Conservation (phyloP, 2,329 filamentous ascomycete genomes). For the Apiospora aurea region DNA sequence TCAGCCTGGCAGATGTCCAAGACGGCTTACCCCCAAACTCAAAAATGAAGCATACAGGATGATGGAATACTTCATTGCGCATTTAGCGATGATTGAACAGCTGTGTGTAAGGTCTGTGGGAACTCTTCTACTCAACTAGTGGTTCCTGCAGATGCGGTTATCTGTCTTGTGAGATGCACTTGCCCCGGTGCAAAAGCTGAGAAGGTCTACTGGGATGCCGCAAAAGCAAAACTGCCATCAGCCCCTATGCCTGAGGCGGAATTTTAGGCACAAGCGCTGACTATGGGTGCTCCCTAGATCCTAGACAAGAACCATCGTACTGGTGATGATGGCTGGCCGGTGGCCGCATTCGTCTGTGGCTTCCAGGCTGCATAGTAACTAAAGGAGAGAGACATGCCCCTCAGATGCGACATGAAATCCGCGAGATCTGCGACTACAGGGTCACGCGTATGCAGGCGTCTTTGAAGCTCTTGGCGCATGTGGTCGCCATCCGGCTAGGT, state of each 20-base stretch:
- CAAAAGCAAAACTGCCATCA: not conserved
- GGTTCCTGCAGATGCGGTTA: not conserved
- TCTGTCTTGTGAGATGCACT: not conserved
- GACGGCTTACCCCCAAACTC: not conserved
- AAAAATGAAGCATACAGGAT: not conserved
- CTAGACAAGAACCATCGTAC: not conserved
- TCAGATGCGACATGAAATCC: no score
- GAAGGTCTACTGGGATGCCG: not conserved
- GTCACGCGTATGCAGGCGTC: not conserved
- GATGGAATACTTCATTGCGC: not conserved
- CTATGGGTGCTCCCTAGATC: not conserved
- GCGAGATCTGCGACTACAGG: not conserved
- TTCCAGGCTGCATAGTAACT: no score
- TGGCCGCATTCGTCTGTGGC: not conserved
- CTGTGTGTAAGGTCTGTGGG: not conserved
- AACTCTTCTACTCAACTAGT: not conserved
- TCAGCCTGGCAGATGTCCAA: not conserved
- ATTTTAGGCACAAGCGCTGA: not conserved
- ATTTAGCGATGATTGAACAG: not conserved
- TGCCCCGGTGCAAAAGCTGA: not conserved
- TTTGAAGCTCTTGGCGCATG: not conserved
- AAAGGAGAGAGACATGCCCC: no score
- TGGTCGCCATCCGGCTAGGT: not conserved
- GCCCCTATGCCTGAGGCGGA: not conserved
- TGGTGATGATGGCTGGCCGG: not conserved